These are phyloP conservation scores for Aureobasidium sp. DNA, from an alignment of 2,329 filamentous ascomycete genomes.

Conservation along the genomic window DNA sequence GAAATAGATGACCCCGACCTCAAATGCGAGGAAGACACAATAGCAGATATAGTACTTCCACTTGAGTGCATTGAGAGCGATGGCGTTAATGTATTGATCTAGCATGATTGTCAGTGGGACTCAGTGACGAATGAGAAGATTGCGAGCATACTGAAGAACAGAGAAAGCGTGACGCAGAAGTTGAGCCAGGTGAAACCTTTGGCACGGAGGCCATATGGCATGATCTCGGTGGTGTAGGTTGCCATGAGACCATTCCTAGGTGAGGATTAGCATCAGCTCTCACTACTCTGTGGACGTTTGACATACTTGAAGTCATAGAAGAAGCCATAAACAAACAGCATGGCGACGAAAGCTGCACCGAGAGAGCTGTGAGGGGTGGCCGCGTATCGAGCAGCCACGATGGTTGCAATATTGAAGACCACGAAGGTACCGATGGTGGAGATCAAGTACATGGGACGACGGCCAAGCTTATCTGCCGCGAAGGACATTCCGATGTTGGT, in stretches of 20 bases:
- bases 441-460: not conserved
- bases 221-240: not conserved
- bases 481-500: conserved; percentile 8
- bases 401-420: not conserved
- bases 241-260: conserved; percentile 4
- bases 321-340: conserved; percentile 25
- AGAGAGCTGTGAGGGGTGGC: not conserved
- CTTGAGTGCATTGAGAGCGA: conserved; percentile 22
- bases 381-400: not conserved
- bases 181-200: conserved; percentile 6
- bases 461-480: not conserved
- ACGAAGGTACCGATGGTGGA: not conserved
- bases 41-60: conserved; percentile 26
- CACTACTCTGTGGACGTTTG: conserved; percentile 22
- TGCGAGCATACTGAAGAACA: conserved; percentile 21
- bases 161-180: not conserved
- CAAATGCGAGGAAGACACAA: conserved; percentile 27
- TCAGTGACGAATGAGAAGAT: too few species aligned
- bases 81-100: conserved; percentile 31
- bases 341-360: conserved; percentile 6
- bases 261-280: conserved; percentile 16
- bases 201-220: not conserved
- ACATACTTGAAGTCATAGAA: conserved; percentile 28
- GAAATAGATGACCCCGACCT: conserved; percentile 28
- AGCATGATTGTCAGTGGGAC: not conserved